phyloP scores from a whole-genome alignment of 306 rosid species.

The Cucumis cinereus region DNA sequence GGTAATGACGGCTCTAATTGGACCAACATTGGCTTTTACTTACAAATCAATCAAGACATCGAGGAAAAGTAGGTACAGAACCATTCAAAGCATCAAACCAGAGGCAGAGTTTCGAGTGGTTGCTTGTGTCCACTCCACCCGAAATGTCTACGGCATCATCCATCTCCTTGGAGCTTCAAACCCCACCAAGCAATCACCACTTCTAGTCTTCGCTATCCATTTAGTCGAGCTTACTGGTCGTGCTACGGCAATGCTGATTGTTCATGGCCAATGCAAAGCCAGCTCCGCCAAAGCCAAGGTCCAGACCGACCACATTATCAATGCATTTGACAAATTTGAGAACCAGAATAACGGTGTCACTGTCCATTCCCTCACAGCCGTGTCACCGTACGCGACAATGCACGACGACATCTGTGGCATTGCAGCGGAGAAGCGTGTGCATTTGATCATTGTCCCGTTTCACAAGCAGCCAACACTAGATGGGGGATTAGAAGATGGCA shows the following conservation, averaged over 20 bases:
- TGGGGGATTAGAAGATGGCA: slow-evolving; percentile 18
- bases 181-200: slow-evolving; percentile 23
- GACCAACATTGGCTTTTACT: slow-evolving; percentile 16
- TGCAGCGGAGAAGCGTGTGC: slow-evolving; percentile 23
- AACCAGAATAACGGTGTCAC: background rate
- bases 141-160: slow-evolving; percentile 20
- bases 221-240: slow-evolving; percentile 30
- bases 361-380: slow-evolving; percentile 20
- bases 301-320: background rate
- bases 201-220: slow-evolving; percentile 21
- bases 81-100: slow-evolving; percentile 19
- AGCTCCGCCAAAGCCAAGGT: background rate
- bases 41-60: slow-evolving; percentile 10
- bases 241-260: slow-evolving; percentile 33
- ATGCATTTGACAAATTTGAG: slow-evolving; percentile 15
- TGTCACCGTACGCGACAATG: slow-evolving; percentile 31
- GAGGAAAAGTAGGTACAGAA: slow-evolving; percentile 11
- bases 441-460: slow-evolving; percentile 23
- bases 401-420: slow-evolving; percentile 30
- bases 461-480: slow-evolving; percentile 12
- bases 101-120: slow-evolving; percentile 24
- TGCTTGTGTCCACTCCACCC: slow-evolving; percentile 23
- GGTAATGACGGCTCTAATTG: slow-evolving; percentile 20
- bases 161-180: slow-evolving; percentile 24
- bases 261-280: slow-evolving; percentile 20